Percentiles rank a stretch among this genome's conserved stretches.
These are phyloP conservation scores for Paecilomyces niveus DNA, from an alignment of 2,329 filamentous ascomycete species.

Conservation along the genomic window DNA sequence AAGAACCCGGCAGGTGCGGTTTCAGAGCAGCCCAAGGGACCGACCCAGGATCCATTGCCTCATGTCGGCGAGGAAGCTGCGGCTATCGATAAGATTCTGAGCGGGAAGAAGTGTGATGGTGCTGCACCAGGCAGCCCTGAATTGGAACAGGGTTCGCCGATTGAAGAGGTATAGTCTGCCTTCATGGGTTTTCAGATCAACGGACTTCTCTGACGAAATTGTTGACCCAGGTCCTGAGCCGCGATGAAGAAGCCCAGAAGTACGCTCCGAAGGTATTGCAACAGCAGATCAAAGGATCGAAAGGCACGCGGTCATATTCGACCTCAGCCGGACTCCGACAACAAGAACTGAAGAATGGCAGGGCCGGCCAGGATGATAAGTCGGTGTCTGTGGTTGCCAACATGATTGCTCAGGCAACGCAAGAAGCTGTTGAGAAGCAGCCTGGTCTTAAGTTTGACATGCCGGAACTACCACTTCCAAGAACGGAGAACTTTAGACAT, in stretches of 20 bases:
- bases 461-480: slow-evolving; percentile 60
- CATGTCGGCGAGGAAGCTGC: slow-evolving; percentile 61
- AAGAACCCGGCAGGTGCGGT: slow-evolving; percentile 14
- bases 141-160: slow-evolving; percentile 57
- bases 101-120: slow-evolving; percentile 32
- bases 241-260: slow-evolving; percentile 54
- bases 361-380: slow-evolving; percentile 16
- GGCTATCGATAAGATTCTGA: slow-evolving; percentile 51
- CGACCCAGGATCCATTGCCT: slow-evolving; percentile 48
- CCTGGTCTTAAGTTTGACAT: slow-evolving; percentile 71
- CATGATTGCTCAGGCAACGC: slow-evolving; percentile 29
- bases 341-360: slow-evolving; percentile 19
- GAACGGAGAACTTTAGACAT: slow-evolving; percentile 60
- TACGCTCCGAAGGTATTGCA: slow-evolving; percentile 62
- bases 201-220: background rate
- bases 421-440: slow-evolving; percentile 27
- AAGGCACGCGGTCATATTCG: slow-evolving; percentile 50
- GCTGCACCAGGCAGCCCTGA: slow-evolving; percentile 47
- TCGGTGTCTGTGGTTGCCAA: slow-evolving; percentile 26
- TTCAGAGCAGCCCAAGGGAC: slow-evolving; percentile 28
- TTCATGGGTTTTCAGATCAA: slow-evolving; percentile 2
- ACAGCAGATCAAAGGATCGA: slow-evolving; percentile 45
- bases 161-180: slow-evolving; percentile 50
- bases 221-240: slow-evolving; percentile 51
- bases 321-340: slow-evolving; percentile 42